phyloP scores from a whole-genome alignment of 2,329 filamentous ascomycete genomes.

The Epicoccum nigrum region DNA sequence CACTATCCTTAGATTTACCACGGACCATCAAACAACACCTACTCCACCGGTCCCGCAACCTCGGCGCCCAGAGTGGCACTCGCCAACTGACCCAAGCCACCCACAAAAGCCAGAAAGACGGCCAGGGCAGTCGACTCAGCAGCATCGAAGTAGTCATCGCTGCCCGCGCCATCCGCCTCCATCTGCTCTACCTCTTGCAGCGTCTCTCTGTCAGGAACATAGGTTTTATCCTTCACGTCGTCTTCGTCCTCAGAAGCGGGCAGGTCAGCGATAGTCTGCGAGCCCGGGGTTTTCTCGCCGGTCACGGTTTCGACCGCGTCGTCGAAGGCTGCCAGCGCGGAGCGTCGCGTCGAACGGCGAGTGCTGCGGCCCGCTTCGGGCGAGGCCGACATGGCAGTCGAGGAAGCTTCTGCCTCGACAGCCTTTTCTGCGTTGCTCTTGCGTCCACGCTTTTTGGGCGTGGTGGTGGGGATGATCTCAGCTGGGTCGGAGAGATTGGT shows the following conservation, averaged over 20 bases:
- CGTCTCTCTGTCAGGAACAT: constrained; percentile 31
- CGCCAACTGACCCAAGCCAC: constrained; percentile 44
- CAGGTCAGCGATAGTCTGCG: neutral
- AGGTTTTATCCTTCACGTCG: constrained; percentile 27
- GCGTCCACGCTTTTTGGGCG: constrained; percentile 30
- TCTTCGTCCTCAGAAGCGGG: neutral
- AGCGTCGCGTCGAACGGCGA: constrained; percentile 6
- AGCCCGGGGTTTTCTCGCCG: neutral
- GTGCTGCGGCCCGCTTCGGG: neutral
- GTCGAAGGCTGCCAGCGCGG: constrained; percentile 14
- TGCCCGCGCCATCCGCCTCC: constrained; percentile 37
- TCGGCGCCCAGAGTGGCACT: constrained; percentile 46
- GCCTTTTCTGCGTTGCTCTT: neutral
- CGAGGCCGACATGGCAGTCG: neutral
- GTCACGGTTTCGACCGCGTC: constrained; percentile 7
- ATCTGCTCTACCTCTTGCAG: constrained; percentile 33
- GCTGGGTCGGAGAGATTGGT: constrained; percentile 15
- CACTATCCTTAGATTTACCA: too few relatives aligned
- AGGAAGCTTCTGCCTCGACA: neutral
- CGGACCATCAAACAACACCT: too few relatives aligned
- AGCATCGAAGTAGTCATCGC: constrained; percentile 36
- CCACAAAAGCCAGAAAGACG: constrained; percentile 41
- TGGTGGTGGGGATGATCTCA: constrained; percentile 13
- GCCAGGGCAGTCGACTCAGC: constrained; percentile 46
- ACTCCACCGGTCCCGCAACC: constrained; percentile 31